A percentile compares a stretch with the other conserved stretches of the same genome.
Evolutionary conservation across 176 grass and related monocot species (phyloP).

Genomic region (Triticum monococcum): DNA sequence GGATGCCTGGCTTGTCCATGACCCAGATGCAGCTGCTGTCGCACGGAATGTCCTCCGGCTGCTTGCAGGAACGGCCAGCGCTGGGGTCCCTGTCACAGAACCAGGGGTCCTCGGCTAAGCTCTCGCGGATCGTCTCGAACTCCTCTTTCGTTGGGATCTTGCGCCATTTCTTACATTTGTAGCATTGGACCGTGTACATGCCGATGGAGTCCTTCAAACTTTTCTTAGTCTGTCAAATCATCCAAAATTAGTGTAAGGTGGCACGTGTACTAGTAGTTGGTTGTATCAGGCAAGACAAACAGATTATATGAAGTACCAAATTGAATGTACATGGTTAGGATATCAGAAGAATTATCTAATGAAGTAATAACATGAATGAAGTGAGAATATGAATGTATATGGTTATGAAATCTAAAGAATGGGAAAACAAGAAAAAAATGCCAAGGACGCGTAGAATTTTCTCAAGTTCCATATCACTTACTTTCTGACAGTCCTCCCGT

Average conservation of each 20-base stretch:
- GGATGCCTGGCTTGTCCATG: slow-evolving; percentile 69
- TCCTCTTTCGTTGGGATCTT: slow-evolving; percentile 57
- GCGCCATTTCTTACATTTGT: slow-evolving; percentile 65
- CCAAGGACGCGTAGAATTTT: too few species aligned
- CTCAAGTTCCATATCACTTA: too few species aligned
- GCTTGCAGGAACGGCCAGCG: slow-evolving; percentile 44
- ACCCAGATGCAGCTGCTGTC: slow-evolving; percentile 60
- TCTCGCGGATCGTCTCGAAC: slow-evolving; percentile 62
- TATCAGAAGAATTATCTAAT: too few species aligned
- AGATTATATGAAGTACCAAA: background rate
- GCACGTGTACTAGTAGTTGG: background rate
- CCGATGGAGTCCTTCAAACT: slow-evolving; percentile 43
- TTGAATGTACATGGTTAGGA: background rate
- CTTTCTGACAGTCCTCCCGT: too few species aligned
- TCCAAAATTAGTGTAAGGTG: background rate
- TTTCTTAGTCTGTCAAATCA: slow-evolving; percentile 38
- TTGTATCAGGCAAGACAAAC: background rate
- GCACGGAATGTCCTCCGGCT: slow-evolving; percentile 56
- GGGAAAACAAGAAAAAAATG: too few species aligned
- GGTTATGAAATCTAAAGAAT: too few species aligned
- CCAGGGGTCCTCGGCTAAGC: slow-evolving; percentile 68
- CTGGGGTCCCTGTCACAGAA: slow-evolving; percentile 35
- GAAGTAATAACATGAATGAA: too few species aligned
- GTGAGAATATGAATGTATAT: too few species aligned
- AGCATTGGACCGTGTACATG: slow-evolving; percentile 57